These are phyloP conservation scores for Gardenia jasminoides DNA, from an alignment of 257 asterid genomes.

Conservation along the genomic window DNA sequence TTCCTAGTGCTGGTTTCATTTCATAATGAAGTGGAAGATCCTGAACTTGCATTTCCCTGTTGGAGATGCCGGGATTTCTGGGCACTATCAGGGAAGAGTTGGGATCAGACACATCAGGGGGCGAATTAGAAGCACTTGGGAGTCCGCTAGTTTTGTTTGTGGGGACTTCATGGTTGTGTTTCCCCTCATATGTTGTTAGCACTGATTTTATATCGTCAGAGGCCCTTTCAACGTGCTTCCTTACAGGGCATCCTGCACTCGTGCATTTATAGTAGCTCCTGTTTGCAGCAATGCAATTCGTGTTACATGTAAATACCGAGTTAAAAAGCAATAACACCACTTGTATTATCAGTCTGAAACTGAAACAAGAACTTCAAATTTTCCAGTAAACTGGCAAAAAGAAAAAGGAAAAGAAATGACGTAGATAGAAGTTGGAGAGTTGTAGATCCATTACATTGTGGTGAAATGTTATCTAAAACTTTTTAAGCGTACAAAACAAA, in stretches of 20 bases:
- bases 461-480: not conserved
- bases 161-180: conserved; percentile 71
- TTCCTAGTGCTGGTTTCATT: conserved; percentile 35
- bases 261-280: conserved; percentile 97
- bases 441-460: not conserved
- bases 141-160: conserved; percentile 25
- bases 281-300: conserved; percentile 1
- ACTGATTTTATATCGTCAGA: conserved; percentile 61
- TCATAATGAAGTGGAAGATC: conserved; percentile 46
- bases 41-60: conserved; percentile 36
- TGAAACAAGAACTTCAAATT: not conserved
- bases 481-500: not conserved
- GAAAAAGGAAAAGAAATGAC: too few relatives aligned
- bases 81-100: conserved; percentile 18
- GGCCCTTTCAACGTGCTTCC: conserved; percentile 87
- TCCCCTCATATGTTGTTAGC: conserved; percentile 79
- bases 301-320: not conserved
- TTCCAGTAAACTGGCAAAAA: too few relatives aligned
- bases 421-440: not conserved
- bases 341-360: not conserved
- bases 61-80: conserved; percentile 10
- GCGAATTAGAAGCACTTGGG: conserved; percentile 17
- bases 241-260: conserved; percentile 63
- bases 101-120: conserved; percentile 21
- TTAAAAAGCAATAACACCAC: not conserved